Evolutionary conservation across 805 yeast species (phyloP), one percentile per base, ranked within the genome.

Genomic region (Diddensiella santjacobensis): DNA sequence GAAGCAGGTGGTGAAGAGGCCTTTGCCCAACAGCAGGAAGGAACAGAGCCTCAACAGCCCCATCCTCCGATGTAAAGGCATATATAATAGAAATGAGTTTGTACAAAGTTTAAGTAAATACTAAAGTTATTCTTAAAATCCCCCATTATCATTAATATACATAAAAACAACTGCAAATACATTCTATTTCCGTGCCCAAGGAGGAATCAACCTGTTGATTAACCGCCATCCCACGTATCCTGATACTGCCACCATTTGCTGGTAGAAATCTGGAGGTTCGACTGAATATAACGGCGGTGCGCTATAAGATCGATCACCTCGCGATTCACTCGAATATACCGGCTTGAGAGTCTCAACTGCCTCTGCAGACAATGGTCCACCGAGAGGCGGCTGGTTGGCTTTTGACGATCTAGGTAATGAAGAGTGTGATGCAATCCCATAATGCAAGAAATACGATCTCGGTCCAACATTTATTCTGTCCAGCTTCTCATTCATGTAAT

Each of bases 1-100:
- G 98, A 93, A 76, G 83, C 93, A 57, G 97, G 97, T 65, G 82
- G 86, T 63, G 96, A 90, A 73, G 93, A 87, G 73, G 79, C 88
- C 60, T 81, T 87, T 77, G 78, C 86, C 58, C 67, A 64, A 58
- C 68, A 63, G 59, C 68, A 62, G 58, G 45, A 51, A 22, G 50
- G 42, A 19, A 51, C 45, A 33, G 54, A 49, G 20, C 54, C 45
- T 31, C 29, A 40, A 30, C 61, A 58, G 45, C 64, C 60, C 19
- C 58, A 54, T 22, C 59, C 60, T 38, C 60, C 61, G 8, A 51
- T 59, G 62, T 60, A 58, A 56, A 40, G 40, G 45, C 35, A 18
- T 20, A 35, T 35, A 35, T 35, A 35, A 35, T 35, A 35, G 38
- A 26, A 26, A 26, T 13, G 31, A 26, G 31, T 26, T 17, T 35